Conservation (phyloP, 2,329 filamentous ascomycete genomes). For the Trichoderma guizhouense region DNA sequence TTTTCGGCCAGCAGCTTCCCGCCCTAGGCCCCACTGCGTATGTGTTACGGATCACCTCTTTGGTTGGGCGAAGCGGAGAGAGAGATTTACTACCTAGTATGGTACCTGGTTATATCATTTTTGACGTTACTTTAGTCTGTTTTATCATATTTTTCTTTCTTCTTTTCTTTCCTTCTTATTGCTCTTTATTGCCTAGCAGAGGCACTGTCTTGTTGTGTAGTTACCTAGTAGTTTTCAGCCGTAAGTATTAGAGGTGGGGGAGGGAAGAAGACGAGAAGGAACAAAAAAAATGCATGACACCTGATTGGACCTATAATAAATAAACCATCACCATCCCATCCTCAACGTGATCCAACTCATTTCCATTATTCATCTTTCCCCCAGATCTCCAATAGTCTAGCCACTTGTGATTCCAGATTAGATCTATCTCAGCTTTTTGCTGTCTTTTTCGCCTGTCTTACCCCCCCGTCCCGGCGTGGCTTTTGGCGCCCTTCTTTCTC, state of each 20-base stretch:
- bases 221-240: not conserved
- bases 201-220: too few species aligned
- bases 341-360: not conserved
- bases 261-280: not conserved
- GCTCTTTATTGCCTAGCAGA: not conserved
- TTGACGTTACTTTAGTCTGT: not conserved
- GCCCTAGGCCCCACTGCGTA: not conserved
- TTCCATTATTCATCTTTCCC: not conserved
- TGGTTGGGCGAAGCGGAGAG: constrained; percentile 1
- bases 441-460: not conserved
- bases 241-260: not conserved
- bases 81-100: not conserved
- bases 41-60: not conserved
- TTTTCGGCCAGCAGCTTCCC: not conserved
- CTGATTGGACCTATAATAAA: not conserved
- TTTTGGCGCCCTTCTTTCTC: constrained; percentile 4
- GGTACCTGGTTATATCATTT: not conserved
- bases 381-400: not conserved
- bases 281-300: not conserved
- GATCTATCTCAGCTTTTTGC: not conserved
- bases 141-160: not conserved
- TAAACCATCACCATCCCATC: not conserved
- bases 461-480: not conserved
- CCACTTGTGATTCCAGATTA: not conserved
- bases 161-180: not conserved